Base-by-base conservation (phyloP, 768 basidiomycete species). In the Mycena belliarum region DNA sequence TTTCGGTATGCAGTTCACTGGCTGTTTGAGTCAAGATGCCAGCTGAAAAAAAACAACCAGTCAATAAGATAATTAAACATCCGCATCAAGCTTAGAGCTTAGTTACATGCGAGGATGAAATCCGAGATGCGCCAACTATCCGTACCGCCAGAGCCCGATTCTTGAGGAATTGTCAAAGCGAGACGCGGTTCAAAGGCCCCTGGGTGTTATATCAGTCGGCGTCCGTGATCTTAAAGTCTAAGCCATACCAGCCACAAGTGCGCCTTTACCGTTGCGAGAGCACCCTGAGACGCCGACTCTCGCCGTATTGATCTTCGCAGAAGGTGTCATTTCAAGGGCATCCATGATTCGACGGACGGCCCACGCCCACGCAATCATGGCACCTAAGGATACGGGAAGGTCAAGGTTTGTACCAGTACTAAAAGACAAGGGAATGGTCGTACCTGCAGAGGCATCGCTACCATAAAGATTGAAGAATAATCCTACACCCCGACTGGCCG, bases 291-390 rank as follows among this genome's bases (percentile, higher is more conserved):
- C 82, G 32, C 75, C 84, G 55, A 85, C 75, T 63, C 74, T 76
- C 42, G 69, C 69, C 25, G 77, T 67, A 65, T 86, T 76, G 69
- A 86, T 79, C 37, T 75, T 74, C 12, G 77, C 75, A 29, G 67
- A 57, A 24, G 82, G 76, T 1, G 76, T 80, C 23, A 66, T 63
- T 70, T 84, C 82, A 57, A 86, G 80, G n/a, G 77, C 80, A 65
- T 85, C 84, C 66, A 86, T 82, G 66, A 86, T 77, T 40, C 83
- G 79, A 55, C 75, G 74, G 54, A 84, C 77, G 59, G 81, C 83
- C 84, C 83, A 85, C 5, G 79, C 80, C 84, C 84, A 86, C 0
- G 84, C 84, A 10, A 75, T 82, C 81, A 84, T 79, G 10, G 84
- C 80, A 43, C 73, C 61, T 62, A 11, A 2, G 42, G 8, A 33